phyloP scores from a whole-genome alignment of 2,329 filamentous ascomycete species.

The Arthroderma sp. region DNA sequence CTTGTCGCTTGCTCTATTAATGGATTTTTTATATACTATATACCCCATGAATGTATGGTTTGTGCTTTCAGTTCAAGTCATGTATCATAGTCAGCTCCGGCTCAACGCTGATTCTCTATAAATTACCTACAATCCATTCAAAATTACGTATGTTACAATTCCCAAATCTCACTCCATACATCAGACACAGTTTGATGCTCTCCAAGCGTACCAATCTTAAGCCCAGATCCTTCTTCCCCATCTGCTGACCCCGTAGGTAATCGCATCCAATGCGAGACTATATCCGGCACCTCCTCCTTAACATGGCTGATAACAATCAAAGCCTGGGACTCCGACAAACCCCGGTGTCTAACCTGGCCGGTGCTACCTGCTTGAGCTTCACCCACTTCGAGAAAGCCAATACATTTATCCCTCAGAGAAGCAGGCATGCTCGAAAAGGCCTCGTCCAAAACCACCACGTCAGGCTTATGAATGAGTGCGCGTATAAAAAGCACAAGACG shows the following conservation, averaged over 20 bases:
- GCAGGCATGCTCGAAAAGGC: conserved; percentile 79
- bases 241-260: conserved; percentile 41
- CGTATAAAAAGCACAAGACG: conserved; percentile 74
- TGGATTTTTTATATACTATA: too few species aligned
- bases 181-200: conserved; percentile 6
- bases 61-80: too few species aligned
- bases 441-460: conserved; percentile 76
- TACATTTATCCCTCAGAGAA: conserved; percentile 69
- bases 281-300: conserved; percentile 76
- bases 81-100: too few species aligned
- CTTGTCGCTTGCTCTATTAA: too few species aligned
- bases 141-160: too few species aligned
- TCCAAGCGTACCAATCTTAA: conserved; percentile 8
- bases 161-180: conserved; percentile 12
- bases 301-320: conserved; percentile 87
- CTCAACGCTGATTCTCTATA: too few species aligned
- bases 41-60: too few species aligned
- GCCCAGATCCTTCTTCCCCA: background rate
- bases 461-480: conserved; percentile 64
- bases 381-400: conserved; percentile 61
- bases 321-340: conserved; percentile 59
- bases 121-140: too few species aligned
- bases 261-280: conserved; percentile 72
- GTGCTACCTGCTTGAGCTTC: conserved; percentile 30
- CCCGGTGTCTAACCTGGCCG: conserved; percentile 24